A percentile compares a stretch with the other conserved stretches of the same genome.
Conservation (phyloP, 2,329 filamentous ascomycete species). For the Lanzia echinophila region DNA sequence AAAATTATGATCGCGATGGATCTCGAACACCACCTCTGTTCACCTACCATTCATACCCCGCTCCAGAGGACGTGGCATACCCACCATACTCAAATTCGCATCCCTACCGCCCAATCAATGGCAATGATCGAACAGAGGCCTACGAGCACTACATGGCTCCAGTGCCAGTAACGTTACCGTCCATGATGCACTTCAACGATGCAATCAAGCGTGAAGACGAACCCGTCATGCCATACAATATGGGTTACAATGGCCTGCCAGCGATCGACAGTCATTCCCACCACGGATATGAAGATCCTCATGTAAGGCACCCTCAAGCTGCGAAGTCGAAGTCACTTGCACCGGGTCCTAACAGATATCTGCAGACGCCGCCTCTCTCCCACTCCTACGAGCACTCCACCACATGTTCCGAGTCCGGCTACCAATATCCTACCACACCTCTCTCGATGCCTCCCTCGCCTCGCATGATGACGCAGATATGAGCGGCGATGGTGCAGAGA, state of each 20-base stretch:
- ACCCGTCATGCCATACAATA: constrained; percentile 53
- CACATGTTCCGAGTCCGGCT: constrained; percentile 54
- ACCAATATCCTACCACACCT: constrained; percentile 61
- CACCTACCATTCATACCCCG: constrained; percentile 59
- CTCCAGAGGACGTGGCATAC: constrained; percentile 58
- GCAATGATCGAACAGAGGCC: constrained; percentile 35
- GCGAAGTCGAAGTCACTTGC: constrained; percentile 4
- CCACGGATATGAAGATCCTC: constrained; percentile 62
- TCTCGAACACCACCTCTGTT: constrained; percentile 68
- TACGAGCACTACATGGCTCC: constrained; percentile 51
- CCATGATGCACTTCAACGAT: constrained; percentile 57
- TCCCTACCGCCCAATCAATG: constrained; percentile 46
- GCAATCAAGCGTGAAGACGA: constrained; percentile 64
- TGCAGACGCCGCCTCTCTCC: constrained; percentile 69
- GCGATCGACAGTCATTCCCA: constrained; percentile 56
- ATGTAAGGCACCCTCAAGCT: constrained; percentile 56
- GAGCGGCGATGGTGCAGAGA: constrained; percentile 8
- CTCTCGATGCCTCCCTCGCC: constrained; percentile 68
- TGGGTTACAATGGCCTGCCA: constrained; percentile 58
- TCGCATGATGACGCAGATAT: constrained; percentile 37
- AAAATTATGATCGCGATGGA: constrained; percentile 60
- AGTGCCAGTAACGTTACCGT: constrained; percentile 54
- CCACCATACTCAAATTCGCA: constrained; percentile 50
- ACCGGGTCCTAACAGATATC: constrained; percentile 17
- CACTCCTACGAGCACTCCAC: constrained; percentile 65